Evolutionary conservation across 176 grass and related monocot genomes (phyloP).

Genomic region (maize (Zea mays)): DNA sequence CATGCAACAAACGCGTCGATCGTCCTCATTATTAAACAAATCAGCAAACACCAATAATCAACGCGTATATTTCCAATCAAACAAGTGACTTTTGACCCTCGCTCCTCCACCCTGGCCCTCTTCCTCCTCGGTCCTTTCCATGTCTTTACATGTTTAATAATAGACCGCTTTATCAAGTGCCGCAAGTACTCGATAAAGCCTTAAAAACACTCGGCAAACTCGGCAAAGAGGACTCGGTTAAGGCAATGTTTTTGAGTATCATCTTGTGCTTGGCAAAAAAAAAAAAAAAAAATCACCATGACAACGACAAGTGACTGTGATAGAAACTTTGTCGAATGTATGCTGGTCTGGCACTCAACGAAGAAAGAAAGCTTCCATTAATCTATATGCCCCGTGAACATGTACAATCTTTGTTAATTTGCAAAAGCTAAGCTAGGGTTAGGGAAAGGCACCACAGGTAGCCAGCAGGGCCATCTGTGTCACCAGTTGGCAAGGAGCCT

Average conservation of each 20-base stretch:
- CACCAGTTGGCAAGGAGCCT: constrained; percentile 40
- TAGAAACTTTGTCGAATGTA: no score
- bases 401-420: constrained; percentile 13
- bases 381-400: constrained; percentile 24
- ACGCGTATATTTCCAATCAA: constrained; percentile 37
- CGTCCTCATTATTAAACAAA: constrained; percentile 9
- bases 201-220: no score
- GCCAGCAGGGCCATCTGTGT: constrained; percentile 23
- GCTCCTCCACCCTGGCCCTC: not conserved
- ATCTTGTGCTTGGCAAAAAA: no score
- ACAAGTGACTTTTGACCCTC: constrained; percentile 24
- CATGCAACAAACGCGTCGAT: not conserved
- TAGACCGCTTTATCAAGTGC: not conserved
- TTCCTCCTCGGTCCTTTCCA: constrained; percentile 11
- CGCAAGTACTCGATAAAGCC: no score
- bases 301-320: no score
- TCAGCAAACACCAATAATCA: constrained; percentile 7
- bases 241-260: no score
- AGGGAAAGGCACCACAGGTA: constrained; percentile 38
- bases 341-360: no score
- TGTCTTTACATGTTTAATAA: constrained; percentile 53
- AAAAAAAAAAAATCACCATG: no score
- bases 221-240: no score
- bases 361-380: constrained; percentile 22
- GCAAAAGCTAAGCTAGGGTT: constrained; percentile 33